Evolutionary conservation across 1,284 basidiomycete genomes (phyloP).

Genomic region (Tranzscheliella williamsii): DNA sequence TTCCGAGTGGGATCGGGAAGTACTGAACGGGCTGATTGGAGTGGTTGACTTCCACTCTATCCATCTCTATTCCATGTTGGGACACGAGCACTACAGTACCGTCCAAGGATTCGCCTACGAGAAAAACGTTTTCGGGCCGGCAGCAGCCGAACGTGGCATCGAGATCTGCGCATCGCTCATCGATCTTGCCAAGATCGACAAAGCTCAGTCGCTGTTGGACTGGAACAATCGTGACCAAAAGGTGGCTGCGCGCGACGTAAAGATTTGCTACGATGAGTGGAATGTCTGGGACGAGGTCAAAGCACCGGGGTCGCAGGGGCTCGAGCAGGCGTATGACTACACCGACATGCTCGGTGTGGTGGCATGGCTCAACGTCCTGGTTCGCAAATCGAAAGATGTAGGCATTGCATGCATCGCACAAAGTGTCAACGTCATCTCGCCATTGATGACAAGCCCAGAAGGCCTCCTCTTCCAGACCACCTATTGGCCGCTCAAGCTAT

Average conservation of each 20-base stretch:
- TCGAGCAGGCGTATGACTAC: constrained; percentile 69
- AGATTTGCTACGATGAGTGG: constrained; percentile 68
- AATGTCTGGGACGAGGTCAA: constrained; percentile 67
- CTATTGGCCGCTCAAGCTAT: constrained; percentile 67
- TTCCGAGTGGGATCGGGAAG: constrained; percentile 61
- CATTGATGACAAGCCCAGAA: constrained; percentile 62
- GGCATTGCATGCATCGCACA: constrained; percentile 72
- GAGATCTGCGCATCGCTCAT: constrained; percentile 62
- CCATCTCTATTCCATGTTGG: constrained; percentile 55
- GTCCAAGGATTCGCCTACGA: constrained; percentile 64
- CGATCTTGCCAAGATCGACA: constrained; percentile 59
- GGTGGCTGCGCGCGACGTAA: constrained; percentile 33
- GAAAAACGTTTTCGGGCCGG: constrained; percentile 64
- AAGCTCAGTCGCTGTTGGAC: constrained; percentile 19
- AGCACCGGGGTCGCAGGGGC: constrained; percentile 64
- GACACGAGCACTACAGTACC: constrained; percentile 40
- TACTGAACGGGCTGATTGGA: constrained; percentile 60
- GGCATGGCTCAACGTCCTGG: constrained; percentile 70
- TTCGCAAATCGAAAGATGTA: constrained; percentile 69
- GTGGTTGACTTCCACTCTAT: constrained; percentile 62
- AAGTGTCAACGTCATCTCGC: constrained; percentile 68
- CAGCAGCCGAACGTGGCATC: constrained; percentile 62
- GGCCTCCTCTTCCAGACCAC: constrained; percentile 67
- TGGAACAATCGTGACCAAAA: constrained; percentile 31
- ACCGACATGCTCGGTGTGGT: constrained; percentile 69